A percentile compares a stretch with the other conserved stretches of the same genome.
Conservation (phyloP, 176 grass and related monocot genomes). For the Raddia guianensis region DNA sequence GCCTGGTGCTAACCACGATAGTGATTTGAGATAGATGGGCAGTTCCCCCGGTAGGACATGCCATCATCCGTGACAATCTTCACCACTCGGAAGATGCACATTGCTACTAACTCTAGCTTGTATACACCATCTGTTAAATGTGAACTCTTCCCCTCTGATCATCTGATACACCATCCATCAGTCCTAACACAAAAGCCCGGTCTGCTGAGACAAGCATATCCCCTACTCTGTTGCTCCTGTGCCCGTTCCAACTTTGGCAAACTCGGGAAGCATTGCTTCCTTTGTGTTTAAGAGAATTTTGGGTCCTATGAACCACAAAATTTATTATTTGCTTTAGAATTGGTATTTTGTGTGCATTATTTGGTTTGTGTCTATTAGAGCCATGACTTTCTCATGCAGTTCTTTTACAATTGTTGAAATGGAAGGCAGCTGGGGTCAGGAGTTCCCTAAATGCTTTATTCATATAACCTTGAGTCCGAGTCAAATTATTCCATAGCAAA, state of each 20-base stretch:
- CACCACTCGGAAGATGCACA: not conserved
- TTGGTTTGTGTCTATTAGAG: not conserved
- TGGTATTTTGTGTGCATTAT: not conserved
- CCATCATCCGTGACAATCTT: not conserved
- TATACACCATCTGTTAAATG: not conserved
- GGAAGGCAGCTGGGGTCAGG: not conserved
- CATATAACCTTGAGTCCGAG: not conserved
- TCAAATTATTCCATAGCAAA: constrained; percentile 2
- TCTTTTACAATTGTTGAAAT: not conserved
- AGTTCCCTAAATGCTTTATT: not conserved
- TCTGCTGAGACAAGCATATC: not conserved
- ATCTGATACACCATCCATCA: not conserved
- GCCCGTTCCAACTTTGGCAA: not conserved
- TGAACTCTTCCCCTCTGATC: not conserved
- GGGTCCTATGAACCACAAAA: not conserved
- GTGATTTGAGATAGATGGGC: not conserved
- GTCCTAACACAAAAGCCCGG: not conserved
- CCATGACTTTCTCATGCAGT: not conserved
- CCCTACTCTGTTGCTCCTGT: not conserved
- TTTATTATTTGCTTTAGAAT: not conserved
- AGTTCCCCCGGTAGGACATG: not conserved
- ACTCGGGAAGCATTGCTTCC: not conserved
- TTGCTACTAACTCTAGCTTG: not conserved
- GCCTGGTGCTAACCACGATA: not conserved
- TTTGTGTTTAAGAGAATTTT: not conserved